Evolutionary conservation across 2,329 filamentous ascomycete species (phyloP).

Genomic region (Tolypocladium inflatum): DNA sequence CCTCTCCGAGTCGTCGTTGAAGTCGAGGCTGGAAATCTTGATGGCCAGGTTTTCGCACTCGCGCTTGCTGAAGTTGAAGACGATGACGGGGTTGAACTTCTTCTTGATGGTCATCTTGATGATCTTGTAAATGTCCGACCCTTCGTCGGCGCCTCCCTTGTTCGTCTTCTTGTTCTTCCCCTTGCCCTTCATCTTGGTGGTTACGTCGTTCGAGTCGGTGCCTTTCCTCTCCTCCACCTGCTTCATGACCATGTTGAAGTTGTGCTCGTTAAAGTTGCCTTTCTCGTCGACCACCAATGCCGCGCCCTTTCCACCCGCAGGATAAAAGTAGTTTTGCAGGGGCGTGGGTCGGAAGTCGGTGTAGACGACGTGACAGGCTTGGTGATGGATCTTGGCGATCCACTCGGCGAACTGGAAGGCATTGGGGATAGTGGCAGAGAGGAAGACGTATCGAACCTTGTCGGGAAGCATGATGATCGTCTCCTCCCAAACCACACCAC

Average conservation of each 20-base stretch:
- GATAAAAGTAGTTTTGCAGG: conserved; percentile 96
- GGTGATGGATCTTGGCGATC: conserved; percentile 96
- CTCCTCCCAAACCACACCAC: conserved; percentile 98
- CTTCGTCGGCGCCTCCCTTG: conserved; percentile 69
- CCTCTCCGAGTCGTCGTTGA: conserved; percentile 96
- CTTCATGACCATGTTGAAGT: conserved; percentile 94
- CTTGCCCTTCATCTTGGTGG: conserved; percentile 73
- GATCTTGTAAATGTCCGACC: conserved; percentile 87
- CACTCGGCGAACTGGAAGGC: conserved; percentile 99
- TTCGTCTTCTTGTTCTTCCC: conserved; percentile 89
- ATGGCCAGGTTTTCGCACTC: conserved; percentile 90
- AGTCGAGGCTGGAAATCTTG: conserved; percentile 75
- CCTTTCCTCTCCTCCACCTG: conserved; percentile 82
- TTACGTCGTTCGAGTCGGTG: conserved; percentile 68
- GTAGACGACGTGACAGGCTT: conserved; percentile 97
- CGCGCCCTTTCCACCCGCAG: conserved; percentile 83
- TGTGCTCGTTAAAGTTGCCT: conserved; percentile 89
- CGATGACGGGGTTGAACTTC: conserved; percentile 95
- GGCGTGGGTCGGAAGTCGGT: conserved; percentile 97
- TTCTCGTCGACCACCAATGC: conserved; percentile 95
- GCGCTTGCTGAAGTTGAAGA: conserved; percentile 98
- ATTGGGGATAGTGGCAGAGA: conserved; percentile 97
- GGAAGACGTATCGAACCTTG: conserved; percentile 97
- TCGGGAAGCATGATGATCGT: conserved; percentile 96
- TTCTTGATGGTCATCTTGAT: conserved; percentile 98